These are phyloP conservation scores for Cochlearia excelsa DNA, from an alignment of 345 rosid species.

Conservation along the genomic window DNA sequence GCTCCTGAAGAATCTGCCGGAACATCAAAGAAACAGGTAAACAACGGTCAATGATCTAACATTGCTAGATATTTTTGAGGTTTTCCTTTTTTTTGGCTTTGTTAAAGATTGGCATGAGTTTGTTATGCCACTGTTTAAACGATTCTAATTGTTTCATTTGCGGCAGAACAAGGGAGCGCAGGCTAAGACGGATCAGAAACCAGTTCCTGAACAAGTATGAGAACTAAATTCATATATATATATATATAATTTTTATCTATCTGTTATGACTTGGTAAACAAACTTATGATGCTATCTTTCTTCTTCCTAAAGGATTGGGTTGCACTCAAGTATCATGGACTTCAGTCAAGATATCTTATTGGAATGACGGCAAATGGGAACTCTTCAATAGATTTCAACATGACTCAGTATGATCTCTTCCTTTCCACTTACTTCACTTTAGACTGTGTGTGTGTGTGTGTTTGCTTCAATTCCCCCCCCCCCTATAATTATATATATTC, in stretches of 20 bases:
- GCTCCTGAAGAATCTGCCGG: conserved; percentile 41
- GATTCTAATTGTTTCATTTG: conserved; percentile 14
- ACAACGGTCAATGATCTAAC: too few relatives aligned
- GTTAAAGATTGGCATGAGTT: conserved; percentile 10
- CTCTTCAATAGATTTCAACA: conserved; percentile 57
- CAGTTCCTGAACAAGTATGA: conserved; percentile 54
- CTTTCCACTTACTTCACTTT: too few relatives aligned
- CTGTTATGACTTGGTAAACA: too few relatives aligned
- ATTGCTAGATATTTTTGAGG: too few relatives aligned
- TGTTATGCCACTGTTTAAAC: conserved; percentile 8
- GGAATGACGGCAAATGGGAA: conserved; percentile 55
- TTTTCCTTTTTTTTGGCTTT: too few relatives aligned
- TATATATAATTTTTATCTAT: conserved; percentile 23
- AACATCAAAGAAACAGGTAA: conserved; percentile 66
- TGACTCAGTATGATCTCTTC: conserved; percentile 75
- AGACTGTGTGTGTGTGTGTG: conserved; percentile 9
- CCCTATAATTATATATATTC: too few relatives aligned
- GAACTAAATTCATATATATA: too few relatives aligned
- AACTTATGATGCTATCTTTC: conserved; percentile 18
- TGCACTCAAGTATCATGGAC: conserved; percentile 69
- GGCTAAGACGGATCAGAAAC: conserved; percentile 43
- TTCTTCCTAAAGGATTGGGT: conserved; percentile 58
- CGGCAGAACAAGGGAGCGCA: conserved; percentile 52
- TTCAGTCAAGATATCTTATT: conserved; percentile 52
- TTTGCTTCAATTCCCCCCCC: too few relatives aligned